Conservation (phyloP, 306 rosid species). For the Erythrophleum fordii region DNA sequence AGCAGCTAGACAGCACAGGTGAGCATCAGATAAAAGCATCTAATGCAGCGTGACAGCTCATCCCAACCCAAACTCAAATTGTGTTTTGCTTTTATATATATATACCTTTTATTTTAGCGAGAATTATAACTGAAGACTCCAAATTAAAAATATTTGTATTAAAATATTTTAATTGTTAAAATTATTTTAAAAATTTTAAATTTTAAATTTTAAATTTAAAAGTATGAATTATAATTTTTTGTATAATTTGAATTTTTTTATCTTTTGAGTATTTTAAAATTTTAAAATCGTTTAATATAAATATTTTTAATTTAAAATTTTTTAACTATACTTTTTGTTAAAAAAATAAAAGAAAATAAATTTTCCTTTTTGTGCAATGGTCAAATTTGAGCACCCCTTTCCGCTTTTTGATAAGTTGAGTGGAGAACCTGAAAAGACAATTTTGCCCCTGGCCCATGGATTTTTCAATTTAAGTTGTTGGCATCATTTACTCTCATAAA, state of each 20-base stretch:
- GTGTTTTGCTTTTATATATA: constrained; percentile 11
- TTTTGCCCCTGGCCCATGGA: constrained; percentile 8
- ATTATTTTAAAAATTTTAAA: too few relatives aligned
- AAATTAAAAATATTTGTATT: too few relatives aligned
- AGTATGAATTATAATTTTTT: too few relatives aligned
- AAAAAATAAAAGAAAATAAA: neutral
- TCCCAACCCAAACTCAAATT: constrained; percentile 49
- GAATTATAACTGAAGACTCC: too few relatives aligned
- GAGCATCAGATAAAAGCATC: constrained; percentile 63
- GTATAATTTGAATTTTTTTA: too few relatives aligned
- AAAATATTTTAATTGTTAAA: too few relatives aligned
- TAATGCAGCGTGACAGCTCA: constrained; percentile 67
- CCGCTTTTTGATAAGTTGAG: neutral
- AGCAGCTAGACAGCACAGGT: constrained; percentile 25
- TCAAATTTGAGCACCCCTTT: constrained; percentile 39
- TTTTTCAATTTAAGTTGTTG: constrained; percentile 2
- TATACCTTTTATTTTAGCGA: neutral
- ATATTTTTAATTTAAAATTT: too few relatives aligned
- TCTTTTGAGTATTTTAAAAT: too few relatives aligned
- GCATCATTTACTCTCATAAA: neutral
- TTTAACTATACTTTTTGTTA: too few relatives aligned
- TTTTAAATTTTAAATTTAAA: too few relatives aligned
- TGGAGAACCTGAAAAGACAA: constrained; percentile 17
- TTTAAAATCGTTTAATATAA: too few relatives aligned
- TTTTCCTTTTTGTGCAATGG: neutral